Conservation (phyloP, 768 basidiomycete genomes). For the Cyclocybe cylindracea region DNA sequence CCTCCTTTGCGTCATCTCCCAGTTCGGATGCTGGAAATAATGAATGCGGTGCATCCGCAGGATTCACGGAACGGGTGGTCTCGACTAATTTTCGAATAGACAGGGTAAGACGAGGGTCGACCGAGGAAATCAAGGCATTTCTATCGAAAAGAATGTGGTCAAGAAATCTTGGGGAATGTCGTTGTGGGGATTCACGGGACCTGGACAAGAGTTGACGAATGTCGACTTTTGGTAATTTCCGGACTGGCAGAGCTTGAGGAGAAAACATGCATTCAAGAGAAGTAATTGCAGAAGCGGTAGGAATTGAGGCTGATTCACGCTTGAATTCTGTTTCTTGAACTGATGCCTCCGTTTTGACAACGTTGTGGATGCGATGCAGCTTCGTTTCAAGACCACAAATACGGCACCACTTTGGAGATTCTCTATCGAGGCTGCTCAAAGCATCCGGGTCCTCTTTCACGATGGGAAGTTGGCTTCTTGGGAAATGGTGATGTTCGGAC, state of each 20-base stretch:
- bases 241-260: constrained; percentile 21
- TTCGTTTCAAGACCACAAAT: constrained; percentile 31
- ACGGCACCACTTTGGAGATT: constrained; percentile 26
- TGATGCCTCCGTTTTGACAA: constrained; percentile 17
- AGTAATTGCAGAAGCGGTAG: not conserved
- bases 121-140: constrained; percentile 23
- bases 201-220: constrained; percentile 7
- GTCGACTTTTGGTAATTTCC: constrained; percentile 31
- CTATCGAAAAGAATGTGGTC: not conserved
- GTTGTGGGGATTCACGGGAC: not conserved
- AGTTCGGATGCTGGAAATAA: constrained; percentile 29
- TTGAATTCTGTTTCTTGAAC: constrained; percentile 4
- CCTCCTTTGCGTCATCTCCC: constrained; percentile 23
- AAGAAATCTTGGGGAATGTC: not conserved
- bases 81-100: constrained; percentile 24
- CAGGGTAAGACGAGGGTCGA: constrained; percentile 34
- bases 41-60: constrained; percentile 5
- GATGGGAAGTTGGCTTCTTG: not conserved
- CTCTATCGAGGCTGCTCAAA: not conserved
- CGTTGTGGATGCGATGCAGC: constrained; percentile 17
- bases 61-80: constrained; percentile 7
- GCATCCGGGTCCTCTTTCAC: not conserved
- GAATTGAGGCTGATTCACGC: not conserved
- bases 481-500: constrained; percentile 39
- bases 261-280: constrained; percentile 23